These are phyloP conservation scores for Arachnopeziza araneosa DNA, from an alignment of 2,329 filamentous ascomycete species.

Conservation along the genomic window DNA sequence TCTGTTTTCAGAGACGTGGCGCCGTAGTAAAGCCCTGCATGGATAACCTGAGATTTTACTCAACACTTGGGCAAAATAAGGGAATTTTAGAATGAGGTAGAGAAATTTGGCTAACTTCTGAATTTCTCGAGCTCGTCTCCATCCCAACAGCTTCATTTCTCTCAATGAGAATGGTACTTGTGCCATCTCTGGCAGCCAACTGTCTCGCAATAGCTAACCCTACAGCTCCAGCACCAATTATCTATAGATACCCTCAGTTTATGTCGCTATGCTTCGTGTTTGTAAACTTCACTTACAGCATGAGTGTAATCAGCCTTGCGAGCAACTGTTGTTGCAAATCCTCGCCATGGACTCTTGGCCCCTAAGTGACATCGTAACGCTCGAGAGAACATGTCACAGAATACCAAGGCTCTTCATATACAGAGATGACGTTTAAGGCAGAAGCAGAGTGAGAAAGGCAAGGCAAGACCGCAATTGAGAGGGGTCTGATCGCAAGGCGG, in stretches of 20 bases:
- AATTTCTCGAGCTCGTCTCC: conserved; percentile 68
- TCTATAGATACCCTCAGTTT: conserved; percentile 15
- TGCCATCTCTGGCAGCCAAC: conserved; percentile 52
- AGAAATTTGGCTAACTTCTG: conserved; percentile 41
- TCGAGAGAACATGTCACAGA: neutral
- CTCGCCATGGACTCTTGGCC: neutral
- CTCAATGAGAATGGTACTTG: conserved; percentile 62
- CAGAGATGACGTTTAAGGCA: neutral
- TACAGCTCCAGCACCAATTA: conserved; percentile 61
- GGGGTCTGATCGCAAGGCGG: neutral
- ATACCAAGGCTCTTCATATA: neutral
- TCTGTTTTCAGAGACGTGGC: conserved; percentile 68
- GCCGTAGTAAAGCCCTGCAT: conserved; percentile 75
- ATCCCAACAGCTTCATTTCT: conserved; percentile 58
- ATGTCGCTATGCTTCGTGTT: neutral
- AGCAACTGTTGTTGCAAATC: conserved; percentile 21
- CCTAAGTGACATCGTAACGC: neutral
- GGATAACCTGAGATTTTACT: conserved; percentile 63
- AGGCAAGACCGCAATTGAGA: neutral
- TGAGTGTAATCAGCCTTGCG: conserved; percentile 30
- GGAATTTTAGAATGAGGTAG: neutral
- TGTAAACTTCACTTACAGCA: conserved; percentile 21
- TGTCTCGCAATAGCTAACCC: conserved; percentile 62
- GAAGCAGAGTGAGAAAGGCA: neutral
- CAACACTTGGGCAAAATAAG: neutral